A percentile compares a stretch with the other conserved stretches of the same genome.
Conservation (phyloP, 192 early-diverging fungal genomes). For the Linnemannia elongata region DNA sequence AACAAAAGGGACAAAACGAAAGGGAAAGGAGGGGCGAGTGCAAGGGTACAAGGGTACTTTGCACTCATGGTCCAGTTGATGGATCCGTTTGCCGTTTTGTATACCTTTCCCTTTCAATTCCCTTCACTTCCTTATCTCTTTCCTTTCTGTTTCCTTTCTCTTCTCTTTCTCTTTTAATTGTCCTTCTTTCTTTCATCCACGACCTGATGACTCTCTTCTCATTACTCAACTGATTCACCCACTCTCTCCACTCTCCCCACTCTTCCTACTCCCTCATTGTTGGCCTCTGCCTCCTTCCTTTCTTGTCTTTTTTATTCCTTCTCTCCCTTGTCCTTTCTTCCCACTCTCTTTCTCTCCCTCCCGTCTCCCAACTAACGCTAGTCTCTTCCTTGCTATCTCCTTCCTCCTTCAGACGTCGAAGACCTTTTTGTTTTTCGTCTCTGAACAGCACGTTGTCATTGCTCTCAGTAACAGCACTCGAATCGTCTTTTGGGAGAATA, state of each 20-base stretch:
- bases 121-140: not conserved
- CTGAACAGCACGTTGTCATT: not conserved
- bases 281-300: too few species aligned
- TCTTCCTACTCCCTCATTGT: too few species aligned
- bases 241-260: too few species aligned
- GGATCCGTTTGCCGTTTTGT: not conserved
- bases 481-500: not conserved
- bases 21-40: not conserved
- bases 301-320: not conserved
- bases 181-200: not conserved
- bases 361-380: too few species aligned
- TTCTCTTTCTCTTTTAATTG: not conserved
- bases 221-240: too few species aligned
- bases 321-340: not conserved
- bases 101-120: not conserved
- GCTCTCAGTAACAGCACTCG: not conserved
- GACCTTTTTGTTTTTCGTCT: not conserved
- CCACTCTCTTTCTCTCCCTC: too few species aligned
- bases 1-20: not conserved
- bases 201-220: not conserved
- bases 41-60: not conserved
- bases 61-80: not conserved
- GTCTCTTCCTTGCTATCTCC: too few species aligned
- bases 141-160: not conserved
- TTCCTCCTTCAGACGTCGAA: too few species aligned